phyloP scores from a whole-genome alignment of 2,329 filamentous ascomycete genomes.

The Aspergillus tanneri region DNA sequence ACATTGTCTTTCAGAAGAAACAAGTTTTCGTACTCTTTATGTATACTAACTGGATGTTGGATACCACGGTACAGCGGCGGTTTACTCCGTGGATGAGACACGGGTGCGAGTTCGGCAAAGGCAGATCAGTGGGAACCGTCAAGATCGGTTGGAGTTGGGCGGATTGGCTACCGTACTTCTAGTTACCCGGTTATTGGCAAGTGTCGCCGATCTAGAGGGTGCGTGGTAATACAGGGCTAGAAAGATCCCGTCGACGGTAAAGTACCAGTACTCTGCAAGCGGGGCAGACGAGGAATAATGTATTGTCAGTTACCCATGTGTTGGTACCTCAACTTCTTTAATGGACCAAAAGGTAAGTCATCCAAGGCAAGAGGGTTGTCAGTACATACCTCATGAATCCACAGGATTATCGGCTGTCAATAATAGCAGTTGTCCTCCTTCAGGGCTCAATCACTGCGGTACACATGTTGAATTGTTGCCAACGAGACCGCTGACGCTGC shows the following conservation, averaged over 20 bases:
- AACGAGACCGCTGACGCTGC: constrained; percentile 24
- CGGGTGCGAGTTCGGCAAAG: constrained; percentile 21
- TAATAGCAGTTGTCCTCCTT: constrained; percentile 9
- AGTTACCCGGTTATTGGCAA: constrained; percentile 13
- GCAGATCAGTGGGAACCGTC: constrained; percentile 27
- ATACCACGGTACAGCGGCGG: constrained; percentile 22
- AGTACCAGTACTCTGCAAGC: too few relatives aligned
- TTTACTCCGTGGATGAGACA: constrained; percentile 21
- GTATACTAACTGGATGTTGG: background rate
- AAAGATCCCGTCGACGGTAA: too few relatives aligned
- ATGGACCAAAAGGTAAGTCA: too few relatives aligned
- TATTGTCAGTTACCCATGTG: too few relatives aligned
- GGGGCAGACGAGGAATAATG: too few relatives aligned
- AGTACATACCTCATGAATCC: too few relatives aligned
- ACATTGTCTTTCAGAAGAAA: too few relatives aligned
- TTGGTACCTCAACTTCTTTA: too few relatives aligned
- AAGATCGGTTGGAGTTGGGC: constrained; percentile 20
- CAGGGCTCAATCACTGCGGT: constrained; percentile 20
- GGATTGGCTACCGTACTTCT: constrained; percentile 13
- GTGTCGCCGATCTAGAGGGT: constrained; percentile 12
- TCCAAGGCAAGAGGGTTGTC: too few relatives aligned
- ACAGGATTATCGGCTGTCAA: constrained; percentile 14
- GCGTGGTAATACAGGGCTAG: constrained; percentile 26
- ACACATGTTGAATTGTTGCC: constrained; percentile 23
- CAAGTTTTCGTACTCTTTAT: too few relatives aligned